Percentiles rank a stretch among this genome's conserved stretches.
Evolutionary conservation across 2,329 filamentous ascomycete species (phyloP).

Genomic region (Cadophora gregata): DNA sequence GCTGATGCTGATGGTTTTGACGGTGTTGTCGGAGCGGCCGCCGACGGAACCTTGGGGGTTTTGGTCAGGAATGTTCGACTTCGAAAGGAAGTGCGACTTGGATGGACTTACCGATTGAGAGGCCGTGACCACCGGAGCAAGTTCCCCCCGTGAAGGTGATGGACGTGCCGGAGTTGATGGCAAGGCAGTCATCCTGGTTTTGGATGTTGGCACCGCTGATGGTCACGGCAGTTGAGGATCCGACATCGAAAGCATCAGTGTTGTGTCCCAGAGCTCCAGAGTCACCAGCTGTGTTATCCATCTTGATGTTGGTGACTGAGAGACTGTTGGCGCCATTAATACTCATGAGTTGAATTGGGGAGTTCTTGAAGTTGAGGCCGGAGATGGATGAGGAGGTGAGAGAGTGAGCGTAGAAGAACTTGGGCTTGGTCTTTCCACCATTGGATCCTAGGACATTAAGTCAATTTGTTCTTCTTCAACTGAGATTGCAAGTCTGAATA

Average conservation of each 20-base stretch:
- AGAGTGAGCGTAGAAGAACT: slow-evolving; percentile 64
- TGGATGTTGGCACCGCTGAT: slow-evolving; percentile 58
- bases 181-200: slow-evolving; percentile 66
- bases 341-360: slow-evolving; percentile 59
- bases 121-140: slow-evolving; percentile 47
- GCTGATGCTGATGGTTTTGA: slow-evolving; percentile 58
- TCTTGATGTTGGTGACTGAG: slow-evolving; percentile 55
- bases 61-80: neutral
- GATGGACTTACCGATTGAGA: slow-evolving; percentile 20
- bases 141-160: slow-evolving; percentile 41
- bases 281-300: slow-evolving; percentile 63
- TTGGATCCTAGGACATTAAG: slow-evolving; percentile 52
- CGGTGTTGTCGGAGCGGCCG: slow-evolving; percentile 59
- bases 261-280: slow-evolving; percentile 51
- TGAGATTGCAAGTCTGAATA: neutral
- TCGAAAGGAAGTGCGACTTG: neutral
- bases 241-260: slow-evolving; percentile 61
- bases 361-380: slow-evolving; percentile 58
- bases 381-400: slow-evolving; percentile 57
- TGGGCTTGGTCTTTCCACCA: slow-evolving; percentile 66
- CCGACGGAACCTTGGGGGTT: slow-evolving; percentile 61
- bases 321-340: slow-evolving; percentile 52
- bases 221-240: slow-evolving; percentile 52
- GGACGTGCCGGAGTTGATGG: slow-evolving; percentile 59
- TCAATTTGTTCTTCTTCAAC: slow-evolving; percentile 35